These are phyloP conservation scores for Prunus yedoensis DNA, from an alignment of 331 rosid genomes.

Conservation along the genomic window DNA sequence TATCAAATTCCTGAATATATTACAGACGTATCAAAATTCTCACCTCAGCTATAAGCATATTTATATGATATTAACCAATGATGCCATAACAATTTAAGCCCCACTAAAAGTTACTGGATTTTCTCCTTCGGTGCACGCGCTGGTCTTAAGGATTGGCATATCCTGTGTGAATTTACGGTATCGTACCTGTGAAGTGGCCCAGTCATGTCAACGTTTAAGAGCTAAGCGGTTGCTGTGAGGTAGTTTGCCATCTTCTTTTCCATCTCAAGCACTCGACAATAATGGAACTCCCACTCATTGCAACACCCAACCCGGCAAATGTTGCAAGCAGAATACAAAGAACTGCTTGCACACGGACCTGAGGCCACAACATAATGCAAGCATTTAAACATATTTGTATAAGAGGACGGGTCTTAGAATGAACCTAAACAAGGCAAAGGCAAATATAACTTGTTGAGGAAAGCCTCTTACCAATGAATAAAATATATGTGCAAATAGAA, in stretches of 20 bases:
- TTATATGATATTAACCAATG: slow-evolving; percentile 14
- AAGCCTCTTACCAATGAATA: slow-evolving; percentile 69
- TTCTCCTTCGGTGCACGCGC: slow-evolving; percentile 13
- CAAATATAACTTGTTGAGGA: background rate
- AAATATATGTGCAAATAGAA: slow-evolving; percentile 82
- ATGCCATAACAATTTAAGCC: slow-evolving; percentile 14
- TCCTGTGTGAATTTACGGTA: slow-evolving; percentile 23
- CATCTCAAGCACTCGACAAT: slow-evolving; percentile 52
- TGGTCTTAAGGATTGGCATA: background rate
- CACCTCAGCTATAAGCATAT: slow-evolving; percentile 2
- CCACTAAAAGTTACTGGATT: slow-evolving; percentile 30
- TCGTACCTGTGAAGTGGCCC: slow-evolving; percentile 17
- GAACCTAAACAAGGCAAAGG: background rate
- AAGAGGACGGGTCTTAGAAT: background rate
- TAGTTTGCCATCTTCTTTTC: slow-evolving; percentile 56
- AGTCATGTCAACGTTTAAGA: slow-evolving; percentile 31
- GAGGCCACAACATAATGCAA: slow-evolving; percentile 28
- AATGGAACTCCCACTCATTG: slow-evolving; percentile 90
- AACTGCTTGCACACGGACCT: slow-evolving; percentile 80
- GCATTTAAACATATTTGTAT: background rate
- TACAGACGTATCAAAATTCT: slow-evolving; percentile 16
- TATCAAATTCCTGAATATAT: slow-evolving; percentile 9
- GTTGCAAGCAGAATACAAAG: slow-evolving; percentile 83
- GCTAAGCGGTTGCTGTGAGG: slow-evolving; percentile 34
- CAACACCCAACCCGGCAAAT: slow-evolving; percentile 86